These are phyloP conservation scores for Aquilaria malaccensis DNA, from an alignment of 345 rosid genomes.

Conservation along the genomic window DNA sequence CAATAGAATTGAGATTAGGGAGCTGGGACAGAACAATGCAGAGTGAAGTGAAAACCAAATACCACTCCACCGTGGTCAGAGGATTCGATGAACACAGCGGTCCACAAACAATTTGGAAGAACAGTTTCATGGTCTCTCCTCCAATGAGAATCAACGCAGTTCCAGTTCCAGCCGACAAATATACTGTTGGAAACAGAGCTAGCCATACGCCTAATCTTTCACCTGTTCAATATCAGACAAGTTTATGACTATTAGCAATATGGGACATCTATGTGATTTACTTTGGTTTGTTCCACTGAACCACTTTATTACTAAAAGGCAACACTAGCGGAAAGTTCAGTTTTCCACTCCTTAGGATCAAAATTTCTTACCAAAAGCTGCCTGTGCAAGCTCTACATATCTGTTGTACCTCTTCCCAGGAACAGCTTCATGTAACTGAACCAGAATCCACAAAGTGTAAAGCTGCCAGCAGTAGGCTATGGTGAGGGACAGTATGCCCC, in stretches of 20 bases:
- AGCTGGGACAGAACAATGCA: slow-evolving; percentile 96
- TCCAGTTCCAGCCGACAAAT: slow-evolving; percentile 93
- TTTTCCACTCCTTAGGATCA: too few relatives aligned
- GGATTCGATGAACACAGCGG: slow-evolving; percentile 86
- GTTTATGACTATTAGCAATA: neutral
- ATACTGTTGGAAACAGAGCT: slow-evolving; percentile 90
- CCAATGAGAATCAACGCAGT: slow-evolving; percentile 87
- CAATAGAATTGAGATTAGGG: slow-evolving; percentile 94
- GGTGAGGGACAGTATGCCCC: slow-evolving; percentile 83
- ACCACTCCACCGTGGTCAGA: slow-evolving; percentile 93
- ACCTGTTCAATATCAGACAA: slow-evolving; percentile 35
- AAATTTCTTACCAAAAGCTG: slow-evolving; percentile 75
- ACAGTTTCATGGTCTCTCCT: slow-evolving; percentile 94
- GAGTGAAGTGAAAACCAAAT: slow-evolving; percentile 84
- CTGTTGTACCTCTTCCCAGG: slow-evolving; percentile 94
- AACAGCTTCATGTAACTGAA: slow-evolving; percentile 93
- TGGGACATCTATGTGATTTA: neutral
- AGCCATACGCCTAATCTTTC: slow-evolving; percentile 90
- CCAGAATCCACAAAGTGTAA: slow-evolving; percentile 88
- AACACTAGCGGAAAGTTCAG: neutral
- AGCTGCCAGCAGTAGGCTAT: slow-evolving; percentile 95
- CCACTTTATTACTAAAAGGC: neutral
- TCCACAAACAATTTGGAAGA: slow-evolving; percentile 89
- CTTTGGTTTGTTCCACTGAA: neutral
- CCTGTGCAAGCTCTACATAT: slow-evolving; percentile 95